Evolutionary conservation across 305 asterid species (phyloP).

Genomic region (Solanum hybrid): DNA sequence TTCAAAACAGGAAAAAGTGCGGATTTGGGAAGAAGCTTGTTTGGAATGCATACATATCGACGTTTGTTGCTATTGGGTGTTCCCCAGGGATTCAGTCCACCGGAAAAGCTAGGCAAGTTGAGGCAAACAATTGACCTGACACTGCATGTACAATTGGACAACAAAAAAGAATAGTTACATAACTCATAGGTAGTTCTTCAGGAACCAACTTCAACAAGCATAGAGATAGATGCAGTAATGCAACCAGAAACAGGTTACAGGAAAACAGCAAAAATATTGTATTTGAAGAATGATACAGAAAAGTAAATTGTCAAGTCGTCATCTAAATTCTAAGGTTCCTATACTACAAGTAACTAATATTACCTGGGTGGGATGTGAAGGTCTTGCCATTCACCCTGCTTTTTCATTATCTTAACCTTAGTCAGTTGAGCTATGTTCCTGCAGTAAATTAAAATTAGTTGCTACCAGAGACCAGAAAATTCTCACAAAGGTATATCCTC

Average conservation of each 20-base stretch:
- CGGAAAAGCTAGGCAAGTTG: constrained; percentile 96
- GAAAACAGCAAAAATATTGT: not conserved
- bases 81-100: constrained; percentile 98
- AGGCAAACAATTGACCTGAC: constrained; percentile 90
- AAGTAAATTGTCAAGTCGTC: not conserved
- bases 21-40: not conserved
- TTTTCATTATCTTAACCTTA: constrained; percentile 71
- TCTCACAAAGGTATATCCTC: not conserved
- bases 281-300: not conserved
- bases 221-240: not conserved
- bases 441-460: constrained; percentile 13
- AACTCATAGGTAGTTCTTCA: not conserved
- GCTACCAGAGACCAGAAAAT: not conserved
- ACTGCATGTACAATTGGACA: constrained; percentile 29
- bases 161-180: not conserved
- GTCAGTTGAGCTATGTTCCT: constrained; percentile 76
- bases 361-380: constrained; percentile 64
- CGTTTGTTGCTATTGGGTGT: constrained; percentile 56
- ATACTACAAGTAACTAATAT: not conserved
- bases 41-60: constrained; percentile 40
- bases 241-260: not conserved
- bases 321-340: not conserved
- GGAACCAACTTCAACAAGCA: not conserved
- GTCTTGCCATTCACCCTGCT: constrained; percentile 67
- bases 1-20: not conserved